phyloP scores from a whole-genome alignment of 257 asterid species.

The Ocimum tenuiflorum region DNA sequence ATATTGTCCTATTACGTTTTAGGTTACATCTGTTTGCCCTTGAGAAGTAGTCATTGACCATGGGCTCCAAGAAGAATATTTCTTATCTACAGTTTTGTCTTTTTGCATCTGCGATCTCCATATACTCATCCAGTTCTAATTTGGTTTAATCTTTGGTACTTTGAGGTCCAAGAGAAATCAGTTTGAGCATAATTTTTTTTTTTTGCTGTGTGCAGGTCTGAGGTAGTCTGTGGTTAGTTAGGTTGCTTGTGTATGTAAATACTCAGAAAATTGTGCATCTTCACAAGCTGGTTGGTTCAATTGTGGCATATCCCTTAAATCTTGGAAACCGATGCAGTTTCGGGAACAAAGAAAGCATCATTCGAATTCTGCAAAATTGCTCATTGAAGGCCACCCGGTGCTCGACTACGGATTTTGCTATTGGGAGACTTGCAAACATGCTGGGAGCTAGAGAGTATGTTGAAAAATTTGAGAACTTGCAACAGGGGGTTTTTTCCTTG shows the following conservation, averaged over 20 bases:
- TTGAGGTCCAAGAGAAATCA: not conserved
- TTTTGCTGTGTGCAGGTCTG: constrained; percentile 1
- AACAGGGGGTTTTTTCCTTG: constrained; percentile 4
- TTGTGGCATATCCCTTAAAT: not conserved
- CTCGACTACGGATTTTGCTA: not conserved
- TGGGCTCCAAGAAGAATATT: not conserved
- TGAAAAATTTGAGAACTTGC: not conserved
- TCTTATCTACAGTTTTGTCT: not conserved
- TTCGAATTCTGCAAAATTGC: constrained; percentile 4
- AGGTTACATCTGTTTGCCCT: not conserved
- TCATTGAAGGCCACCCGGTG: not conserved
- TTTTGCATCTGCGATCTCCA: not conserved
- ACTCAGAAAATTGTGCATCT: constrained; percentile 18
- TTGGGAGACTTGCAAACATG: not conserved
- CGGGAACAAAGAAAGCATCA: not conserved
- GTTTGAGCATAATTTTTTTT: not conserved
- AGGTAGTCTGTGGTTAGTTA: not conserved
- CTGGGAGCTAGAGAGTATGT: not conserved
- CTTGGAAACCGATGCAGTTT: constrained; percentile 12
- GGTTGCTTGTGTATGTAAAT: constrained; percentile 31
- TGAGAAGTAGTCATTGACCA: not conserved
- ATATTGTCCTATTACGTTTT: not conserved
- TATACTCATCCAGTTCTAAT: not conserved
- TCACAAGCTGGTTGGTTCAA: constrained; percentile 13
- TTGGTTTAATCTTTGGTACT: not conserved